These are phyloP conservation scores for Heliamphora exappendiculata DNA, from an alignment of 148 eudicot species.

Conservation along the genomic window DNA sequence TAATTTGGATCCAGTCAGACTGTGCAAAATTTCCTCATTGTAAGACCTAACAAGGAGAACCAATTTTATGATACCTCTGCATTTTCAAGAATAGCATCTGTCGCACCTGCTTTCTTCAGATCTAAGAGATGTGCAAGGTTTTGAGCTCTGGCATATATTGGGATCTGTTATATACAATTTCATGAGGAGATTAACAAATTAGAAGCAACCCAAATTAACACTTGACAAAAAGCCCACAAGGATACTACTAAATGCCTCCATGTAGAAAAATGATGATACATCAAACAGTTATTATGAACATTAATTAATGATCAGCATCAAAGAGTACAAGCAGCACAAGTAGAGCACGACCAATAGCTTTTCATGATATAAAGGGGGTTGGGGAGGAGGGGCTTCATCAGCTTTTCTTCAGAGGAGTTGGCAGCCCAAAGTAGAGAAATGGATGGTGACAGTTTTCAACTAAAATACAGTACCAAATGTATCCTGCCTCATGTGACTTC, in stretches of 20 bases:
- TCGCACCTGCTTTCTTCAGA: constrained; percentile 88
- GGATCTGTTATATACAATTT: constrained; percentile 40
- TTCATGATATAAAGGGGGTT: neutral
- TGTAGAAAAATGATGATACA: neutral
- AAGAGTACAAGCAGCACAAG: neutral
- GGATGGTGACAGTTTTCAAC: neutral
- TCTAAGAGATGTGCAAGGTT: constrained; percentile 77
- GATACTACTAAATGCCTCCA: neutral
- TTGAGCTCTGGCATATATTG: constrained; percentile 85
- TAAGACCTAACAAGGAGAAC: constrained; percentile 2
- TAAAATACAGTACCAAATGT: neutral
- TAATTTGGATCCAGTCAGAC: constrained; percentile 11
- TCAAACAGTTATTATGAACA: neutral
- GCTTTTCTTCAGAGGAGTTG: neutral
- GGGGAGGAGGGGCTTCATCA: neutral
- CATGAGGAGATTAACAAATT: neutral
- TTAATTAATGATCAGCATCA: neutral
- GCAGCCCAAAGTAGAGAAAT: neutral
- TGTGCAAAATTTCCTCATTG: neutral
- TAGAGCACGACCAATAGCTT: neutral
- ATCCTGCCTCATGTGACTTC: neutral
- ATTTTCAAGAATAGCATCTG: constrained; percentile 93
- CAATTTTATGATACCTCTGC: constrained; percentile 55
- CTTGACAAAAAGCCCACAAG: neutral
- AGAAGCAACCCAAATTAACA: neutral